A percentile compares a stretch with the other conserved stretches of the same genome.
These are phyloP conservation scores for Trypanosoma platydactyli DNA, from an alignment of 208 protist species.

Conservation along the genomic window DNA sequence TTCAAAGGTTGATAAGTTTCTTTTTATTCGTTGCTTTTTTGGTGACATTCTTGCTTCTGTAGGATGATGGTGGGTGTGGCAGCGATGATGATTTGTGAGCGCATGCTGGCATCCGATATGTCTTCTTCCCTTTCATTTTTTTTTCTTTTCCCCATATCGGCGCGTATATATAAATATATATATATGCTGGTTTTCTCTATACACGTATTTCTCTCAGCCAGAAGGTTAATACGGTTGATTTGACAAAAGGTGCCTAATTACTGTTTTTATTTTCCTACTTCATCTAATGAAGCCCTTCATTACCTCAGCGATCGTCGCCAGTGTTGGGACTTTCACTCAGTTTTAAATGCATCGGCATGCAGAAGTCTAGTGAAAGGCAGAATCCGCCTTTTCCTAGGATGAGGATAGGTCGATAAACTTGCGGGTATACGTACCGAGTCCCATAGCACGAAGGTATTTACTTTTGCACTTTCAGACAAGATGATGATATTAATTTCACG, in stretches of 20 bases:
- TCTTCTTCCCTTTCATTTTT: constrained; percentile 26
- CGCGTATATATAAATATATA: constrained; percentile 2
- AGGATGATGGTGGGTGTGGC: no score
- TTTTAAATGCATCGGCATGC: constrained; percentile 32
- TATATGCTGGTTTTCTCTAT: constrained; percentile 6
- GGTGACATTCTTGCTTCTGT: no score
- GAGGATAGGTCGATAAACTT: constrained; percentile 61
- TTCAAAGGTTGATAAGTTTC: neutral
- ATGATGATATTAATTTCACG: constrained; percentile 56
- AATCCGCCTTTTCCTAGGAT: constrained; percentile 57
- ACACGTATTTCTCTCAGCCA: no score
- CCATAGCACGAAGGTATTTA: constrained; percentile 75
- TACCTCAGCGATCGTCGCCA: no score
- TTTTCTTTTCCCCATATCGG: constrained; percentile 11
- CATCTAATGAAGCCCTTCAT: constrained; percentile 59
- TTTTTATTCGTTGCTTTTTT: constrained; percentile 8
- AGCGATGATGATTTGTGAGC: no score
- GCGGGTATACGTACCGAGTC: constrained; percentile 45
- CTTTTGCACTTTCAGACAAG: constrained; percentile 63
- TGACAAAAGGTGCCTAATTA: neutral
- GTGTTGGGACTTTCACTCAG: no score
- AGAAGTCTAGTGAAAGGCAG: constrained; percentile 30
- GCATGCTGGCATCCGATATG: no score
- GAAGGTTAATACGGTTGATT: no score
- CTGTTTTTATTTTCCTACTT: constrained; percentile 10